These are phyloP conservation scores for Coemansia sp. DNA, from an alignment of 192 early-diverging fungal genomes.

Conservation along the genomic window DNA sequence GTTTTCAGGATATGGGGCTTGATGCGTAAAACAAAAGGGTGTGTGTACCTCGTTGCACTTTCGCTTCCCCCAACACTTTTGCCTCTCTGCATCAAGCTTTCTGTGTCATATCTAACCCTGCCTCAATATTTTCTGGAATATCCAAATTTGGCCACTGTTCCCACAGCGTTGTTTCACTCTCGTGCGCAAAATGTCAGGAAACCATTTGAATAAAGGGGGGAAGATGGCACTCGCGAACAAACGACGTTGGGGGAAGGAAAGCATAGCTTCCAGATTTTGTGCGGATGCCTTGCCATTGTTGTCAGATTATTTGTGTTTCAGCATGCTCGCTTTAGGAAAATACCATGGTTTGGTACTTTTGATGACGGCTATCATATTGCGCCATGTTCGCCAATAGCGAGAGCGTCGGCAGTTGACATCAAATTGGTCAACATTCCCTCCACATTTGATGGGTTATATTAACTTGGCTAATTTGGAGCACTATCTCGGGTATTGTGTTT, in stretches of 20 bases:
- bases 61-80: neutral
- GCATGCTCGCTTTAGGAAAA: neutral
- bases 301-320: neutral
- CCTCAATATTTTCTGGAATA: neutral
- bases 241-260: neutral
- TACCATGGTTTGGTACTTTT: neutral
- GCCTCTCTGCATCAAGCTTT: neutral
- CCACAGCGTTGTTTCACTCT: neutral
- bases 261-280: neutral
- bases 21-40: neutral
- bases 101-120: neutral
- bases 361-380: conserved; percentile 1
- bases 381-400: neutral
- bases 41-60: neutral
- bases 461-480: neutral
- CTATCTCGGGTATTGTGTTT: neutral
- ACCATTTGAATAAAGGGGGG: neutral
- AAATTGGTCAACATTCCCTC: neutral
- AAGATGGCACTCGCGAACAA: neutral
- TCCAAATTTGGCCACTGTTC: neutral
- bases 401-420: neutral
- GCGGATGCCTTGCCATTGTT: neutral
- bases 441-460: neutral
- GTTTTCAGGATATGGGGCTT: conserved; percentile 4
- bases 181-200: neutral